Evolutionary conservation across 73 alveolate species (phyloP).

Genomic region (Symbiodinium natans): DNA sequence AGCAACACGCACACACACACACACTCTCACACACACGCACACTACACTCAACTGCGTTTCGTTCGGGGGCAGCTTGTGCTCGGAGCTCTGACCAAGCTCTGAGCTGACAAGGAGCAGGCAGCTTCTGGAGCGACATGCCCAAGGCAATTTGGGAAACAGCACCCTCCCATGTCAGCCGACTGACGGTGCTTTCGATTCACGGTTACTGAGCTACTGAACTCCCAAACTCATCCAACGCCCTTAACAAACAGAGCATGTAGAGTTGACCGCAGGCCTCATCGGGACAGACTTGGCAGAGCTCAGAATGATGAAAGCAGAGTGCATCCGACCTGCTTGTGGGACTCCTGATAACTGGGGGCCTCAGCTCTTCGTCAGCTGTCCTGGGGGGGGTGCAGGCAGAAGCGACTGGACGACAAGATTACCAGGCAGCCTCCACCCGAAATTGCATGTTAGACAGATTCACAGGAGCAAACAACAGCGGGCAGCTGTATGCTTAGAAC

Average conservation of each 20-base stretch:
- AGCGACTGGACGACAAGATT: neutral
- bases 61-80: neutral
- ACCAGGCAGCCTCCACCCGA: neutral
- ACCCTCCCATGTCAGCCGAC: neutral
- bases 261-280: slow-evolving; percentile 14
- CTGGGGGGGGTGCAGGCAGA: neutral
- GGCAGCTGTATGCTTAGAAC: neutral
- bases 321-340: neutral
- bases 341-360: too few relatives aligned
- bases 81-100: neutral
- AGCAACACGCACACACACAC: too few relatives aligned
- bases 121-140: slow-evolving; percentile 64
- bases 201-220: neutral
- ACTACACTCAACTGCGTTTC: neutral
- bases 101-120: slow-evolving; percentile 23
- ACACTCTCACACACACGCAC: neutral
- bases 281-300: slow-evolving; percentile 78
- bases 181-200: neutral
- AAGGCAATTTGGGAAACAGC: neutral
- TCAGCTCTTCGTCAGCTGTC: neutral
- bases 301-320: slow-evolving; percentile 40
- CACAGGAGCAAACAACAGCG: too few relatives aligned
- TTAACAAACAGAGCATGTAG: neutral
- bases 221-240: neutral
- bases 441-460: neutral